These are phyloP conservation scores for Alternaria alternata DNA, from an alignment of 2,329 filamentous ascomycete species.

Conservation along the genomic window DNA sequence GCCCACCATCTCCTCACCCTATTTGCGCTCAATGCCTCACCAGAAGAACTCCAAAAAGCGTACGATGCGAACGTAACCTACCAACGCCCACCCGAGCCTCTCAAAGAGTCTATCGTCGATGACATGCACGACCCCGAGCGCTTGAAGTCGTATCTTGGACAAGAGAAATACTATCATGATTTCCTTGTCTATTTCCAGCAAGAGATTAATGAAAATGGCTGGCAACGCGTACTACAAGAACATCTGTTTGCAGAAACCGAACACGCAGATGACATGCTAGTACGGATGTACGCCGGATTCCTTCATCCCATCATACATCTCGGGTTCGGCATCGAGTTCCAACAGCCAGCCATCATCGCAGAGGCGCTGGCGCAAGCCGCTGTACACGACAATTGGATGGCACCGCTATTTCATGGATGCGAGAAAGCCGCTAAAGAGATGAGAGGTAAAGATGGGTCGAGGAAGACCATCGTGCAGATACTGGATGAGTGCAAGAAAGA, in stretches of 20 bases:
- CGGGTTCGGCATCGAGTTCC: slow-evolving; percentile 83
- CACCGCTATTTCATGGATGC: slow-evolving; percentile 61
- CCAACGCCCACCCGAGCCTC: slow-evolving; percentile 64
- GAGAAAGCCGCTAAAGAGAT: slow-evolving; percentile 58
- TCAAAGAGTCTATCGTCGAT: slow-evolving; percentile 61
- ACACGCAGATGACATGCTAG: slow-evolving; percentile 72
- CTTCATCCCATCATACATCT: slow-evolving; percentile 85
- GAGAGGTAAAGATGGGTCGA: slow-evolving; percentile 17
- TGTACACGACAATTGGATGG: slow-evolving; percentile 69
- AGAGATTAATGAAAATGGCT: slow-evolving; percentile 72
- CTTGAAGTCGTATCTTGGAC: slow-evolving; percentile 69
- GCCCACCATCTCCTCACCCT: slow-evolving; percentile 78
- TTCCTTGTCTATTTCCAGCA: slow-evolving; percentile 79
- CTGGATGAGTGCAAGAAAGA: slow-evolving; percentile 67
- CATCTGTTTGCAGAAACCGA: slow-evolving; percentile 74
- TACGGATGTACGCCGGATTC: slow-evolving; percentile 73
- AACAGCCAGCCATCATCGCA: slow-evolving; percentile 81
- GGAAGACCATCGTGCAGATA: slow-evolving; percentile 63
- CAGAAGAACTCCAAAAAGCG: slow-evolving; percentile 66
- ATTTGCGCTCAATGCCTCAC: slow-evolving; percentile 75
- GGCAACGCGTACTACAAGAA: slow-evolving; percentile 68
- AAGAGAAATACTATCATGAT: slow-evolving; percentile 71
- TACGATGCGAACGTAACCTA: slow-evolving; percentile 73
- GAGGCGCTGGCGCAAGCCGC: slow-evolving; percentile 80
- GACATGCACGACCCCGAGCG: slow-evolving; percentile 65